A percentile compares a stretch with the other conserved stretches of the same genome.
phyloP scores from a whole-genome alignment of 768 basidiomycete genomes.

The Hydnum rufescens region DNA sequence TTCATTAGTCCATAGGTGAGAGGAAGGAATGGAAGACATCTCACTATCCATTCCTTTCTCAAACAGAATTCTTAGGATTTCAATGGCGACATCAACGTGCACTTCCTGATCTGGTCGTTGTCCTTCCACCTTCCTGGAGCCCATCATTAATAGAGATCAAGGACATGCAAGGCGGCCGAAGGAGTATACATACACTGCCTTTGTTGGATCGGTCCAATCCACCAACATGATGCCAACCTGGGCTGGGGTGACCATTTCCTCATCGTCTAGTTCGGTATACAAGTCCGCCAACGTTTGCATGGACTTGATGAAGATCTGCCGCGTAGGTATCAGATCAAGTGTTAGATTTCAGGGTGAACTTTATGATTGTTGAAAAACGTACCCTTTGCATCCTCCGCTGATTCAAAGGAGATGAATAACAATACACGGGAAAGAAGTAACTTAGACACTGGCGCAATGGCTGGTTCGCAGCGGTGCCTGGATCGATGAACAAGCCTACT shows the following conservation, averaged over 20 bases:
- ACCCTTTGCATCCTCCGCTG: constrained; percentile 50
- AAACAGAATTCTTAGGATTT: constrained; percentile 33
- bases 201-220: constrained; percentile 24
- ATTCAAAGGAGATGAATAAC: constrained; percentile 56
- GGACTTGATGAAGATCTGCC: constrained; percentile 22
- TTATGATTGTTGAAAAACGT: too few relatives aligned
- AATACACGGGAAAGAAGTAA: constrained; percentile 74
- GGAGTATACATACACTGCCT: constrained; percentile 14
- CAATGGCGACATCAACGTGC: constrained; percentile 39
- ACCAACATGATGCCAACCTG: constrained; percentile 21
- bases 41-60: constrained; percentile 32
- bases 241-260: constrained; percentile 16
- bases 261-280: constrained; percentile 18
- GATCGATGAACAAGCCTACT: constrained; percentile 50
- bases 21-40: constrained; percentile 12
- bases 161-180: constrained; percentile 18
- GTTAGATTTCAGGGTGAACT: constrained; percentile 17
- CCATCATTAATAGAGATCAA: not conserved
- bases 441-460: constrained; percentile 68
- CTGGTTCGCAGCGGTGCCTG: constrained; percentile 62
- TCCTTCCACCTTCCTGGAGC: not conserved
- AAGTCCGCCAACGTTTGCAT: constrained; percentile 18
- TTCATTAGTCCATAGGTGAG: too few relatives aligned
- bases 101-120: constrained; percentile 21
- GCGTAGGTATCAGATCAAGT: constrained; percentile 14